Evolutionary conservation across 257 asterid genomes (phyloP), one percentile per base, ranked within the genome.

Genomic region (Eustoma russellianum): DNA sequence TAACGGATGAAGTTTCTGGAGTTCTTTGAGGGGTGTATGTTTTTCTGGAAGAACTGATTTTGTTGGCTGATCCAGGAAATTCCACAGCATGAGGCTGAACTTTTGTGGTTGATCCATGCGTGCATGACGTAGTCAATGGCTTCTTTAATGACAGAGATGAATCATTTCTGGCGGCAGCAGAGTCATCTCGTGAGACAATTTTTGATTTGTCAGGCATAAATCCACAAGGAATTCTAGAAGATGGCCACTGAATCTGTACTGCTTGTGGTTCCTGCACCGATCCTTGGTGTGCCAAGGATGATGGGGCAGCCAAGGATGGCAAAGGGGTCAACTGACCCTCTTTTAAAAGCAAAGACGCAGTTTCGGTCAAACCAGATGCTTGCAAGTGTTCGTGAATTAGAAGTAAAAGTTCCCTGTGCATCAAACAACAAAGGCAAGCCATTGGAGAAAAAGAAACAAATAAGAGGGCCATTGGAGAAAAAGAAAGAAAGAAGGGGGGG

Each of bases 321-420:
- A 92, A 78, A 51, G 99, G 97, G 13, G 82, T 81, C 74, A 92
- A 66, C 64, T 81, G 95, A 60, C 95, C 94, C 75, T 92, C 99
- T 78, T 77, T 79, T 48, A 88, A 82, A 66, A 92, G 94, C 35
- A 66, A n/a, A 41, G 78, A 60, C 10, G 99, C 99, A 59, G 82
- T 78, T 60, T 69, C 81, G 15, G 74, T 66, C 68, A 88, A 70
- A 59, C 99, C 99, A 68, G 93, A 77, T 54, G 97, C 93, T 74
- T 85, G 97, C 40, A 92, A 93, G 65, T 92, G 99, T 63, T 92
- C 99, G 53, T 92, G 95, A 38, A 92, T 73, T 35, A 92, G 94
- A 16, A 82, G 93, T 62, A 85, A 67, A 40, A 92, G 99, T 73
- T 92, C 99, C 83, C 99, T 92, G 78, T 57, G 61, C 61, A 60